Base-by-base conservation (phyloP, 2,329 filamentous ascomycete genomes). In the Aspergillus ruber region DNA sequence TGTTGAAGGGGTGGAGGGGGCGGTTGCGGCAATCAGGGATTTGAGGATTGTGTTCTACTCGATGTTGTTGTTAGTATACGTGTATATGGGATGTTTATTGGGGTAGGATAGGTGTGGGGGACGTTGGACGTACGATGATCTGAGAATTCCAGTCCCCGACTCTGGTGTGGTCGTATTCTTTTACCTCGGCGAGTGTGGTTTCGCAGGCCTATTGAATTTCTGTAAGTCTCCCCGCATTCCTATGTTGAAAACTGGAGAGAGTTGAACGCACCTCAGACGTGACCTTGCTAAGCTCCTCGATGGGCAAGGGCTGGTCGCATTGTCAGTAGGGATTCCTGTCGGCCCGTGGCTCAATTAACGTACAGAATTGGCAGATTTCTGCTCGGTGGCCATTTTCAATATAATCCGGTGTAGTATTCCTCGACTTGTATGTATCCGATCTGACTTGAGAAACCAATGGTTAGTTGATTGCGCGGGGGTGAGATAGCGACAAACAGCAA, bases 61-160 rank as follows among this genome's bases (percentile, higher is more conserved):
- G 32, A 15, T 8, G 10, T 8, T 8, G 33, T 15, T 33, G 17
- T 43, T 12, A 15, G 13, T 4, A 20, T 32, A 35, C 9, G 25
- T 9, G 4, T 32, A 2, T 45, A 41, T 43, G 7, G 9, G 25
- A 10, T 9, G 10, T 46, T 45, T 42, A 13, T 21, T 27, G 23
- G 29, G n/a, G 36, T 9, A 9, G 29, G 12, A 42, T 21, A 20
- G 18, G n/a, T 8, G 27, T 18, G 23, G 32, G 21, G 38, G 35
- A 75, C 20, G 20, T 20, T 20, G 20, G 20, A 4, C 82, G 61
- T 80, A 95, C 90, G 70, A 97, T 96, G 70, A 98, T 97, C 56
- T 79, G 76, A 29, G 86, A 86, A 76, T 97, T 97, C 91, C 91
- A 97, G 59, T 82, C 74, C 65, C 86, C 82, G 32, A 91, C 94